Percentiles rank a stretch among this genome's conserved stretches.
phyloP scores from a whole-genome alignment of 2,329 filamentous ascomycete genomes.

The Aspergillus transmontanensis region DNA sequence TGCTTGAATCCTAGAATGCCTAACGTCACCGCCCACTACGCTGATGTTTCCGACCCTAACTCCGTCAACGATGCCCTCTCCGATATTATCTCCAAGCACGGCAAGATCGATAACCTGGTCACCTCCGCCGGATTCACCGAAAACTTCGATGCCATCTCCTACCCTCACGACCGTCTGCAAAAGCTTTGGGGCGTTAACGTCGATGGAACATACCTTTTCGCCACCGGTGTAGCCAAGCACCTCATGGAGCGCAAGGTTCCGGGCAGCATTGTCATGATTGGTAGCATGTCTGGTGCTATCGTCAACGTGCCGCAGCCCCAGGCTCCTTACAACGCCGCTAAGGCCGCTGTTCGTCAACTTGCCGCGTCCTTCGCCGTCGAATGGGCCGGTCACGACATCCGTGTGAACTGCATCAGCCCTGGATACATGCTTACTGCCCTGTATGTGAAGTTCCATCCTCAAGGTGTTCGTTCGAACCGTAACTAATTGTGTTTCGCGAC shows the following conservation, averaged over 20 bases:
- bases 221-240: conserved; percentile 81
- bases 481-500: conserved; percentile 15
- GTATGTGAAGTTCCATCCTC: conserved; percentile 56
- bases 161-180: conserved; percentile 86
- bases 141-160: conserved; percentile 89
- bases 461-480: too few species aligned
- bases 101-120: conserved; percentile 86
- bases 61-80: conserved; percentile 75
- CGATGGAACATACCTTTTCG: conserved; percentile 87
- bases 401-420: conserved; percentile 92
- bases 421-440: conserved; percentile 96
- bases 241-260: conserved; percentile 77
- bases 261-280: conserved; percentile 91
- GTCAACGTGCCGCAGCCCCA: conserved; percentile 96
- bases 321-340: conserved; percentile 88
- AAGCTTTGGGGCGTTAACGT: conserved; percentile 96
- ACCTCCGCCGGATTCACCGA: conserved; percentile 97
- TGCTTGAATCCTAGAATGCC: conserved; percentile 58
- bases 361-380: conserved; percentile 88
- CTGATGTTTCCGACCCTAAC: conserved; percentile 78
- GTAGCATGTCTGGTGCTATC: conserved; percentile 90
- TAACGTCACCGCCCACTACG: conserved; percentile 85
- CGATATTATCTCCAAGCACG: conserved; percentile 70
- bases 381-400: conserved; percentile 84
- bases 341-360: conserved; percentile 87